Percentiles rank a stretch among this genome's conserved stretches.
Evolutionary conservation across 805 yeast genomes (phyloP).

Genomic region (Starmerella potacharoeniae): DNA sequence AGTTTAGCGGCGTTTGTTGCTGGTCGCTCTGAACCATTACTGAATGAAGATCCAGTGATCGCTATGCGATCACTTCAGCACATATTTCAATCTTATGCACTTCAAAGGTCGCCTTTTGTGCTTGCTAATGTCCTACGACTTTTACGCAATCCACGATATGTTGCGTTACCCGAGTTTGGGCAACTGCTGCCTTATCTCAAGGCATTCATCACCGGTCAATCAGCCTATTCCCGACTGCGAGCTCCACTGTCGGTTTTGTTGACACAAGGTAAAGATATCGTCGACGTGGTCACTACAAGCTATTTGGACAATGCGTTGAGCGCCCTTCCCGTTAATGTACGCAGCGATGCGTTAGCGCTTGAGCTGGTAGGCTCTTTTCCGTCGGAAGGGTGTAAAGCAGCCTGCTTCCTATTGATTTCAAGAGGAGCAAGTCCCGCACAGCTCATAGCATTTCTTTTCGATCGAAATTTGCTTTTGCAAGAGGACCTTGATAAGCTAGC

Average conservation of each 20-base stretch:
- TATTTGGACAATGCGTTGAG: not conserved
- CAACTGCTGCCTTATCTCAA: conserved; percentile 1
- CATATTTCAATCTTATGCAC: conserved; percentile 7
- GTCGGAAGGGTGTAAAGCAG: not conserved
- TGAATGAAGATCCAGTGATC: not conserved
- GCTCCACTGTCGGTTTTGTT: not conserved
- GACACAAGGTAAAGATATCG: not conserved
- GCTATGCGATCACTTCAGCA: conserved; percentile 8
- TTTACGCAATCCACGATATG: not conserved
- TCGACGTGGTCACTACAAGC: not conserved
- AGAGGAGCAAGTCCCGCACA: not conserved
- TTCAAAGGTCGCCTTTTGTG: conserved; percentile 7
- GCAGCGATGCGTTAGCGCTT: not conserved
- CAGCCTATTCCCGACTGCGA: conserved; percentile 5
- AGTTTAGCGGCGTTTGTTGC: not conserved
- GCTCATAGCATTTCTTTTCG: not conserved
- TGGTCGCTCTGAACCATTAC: not conserved
- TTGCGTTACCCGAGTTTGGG: not conserved
- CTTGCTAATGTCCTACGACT: not conserved
- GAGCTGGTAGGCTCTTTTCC: not conserved
- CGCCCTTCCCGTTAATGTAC: not conserved
- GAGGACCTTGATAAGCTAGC: not conserved
- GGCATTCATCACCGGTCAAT: not conserved
- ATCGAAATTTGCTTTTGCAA: not conserved
- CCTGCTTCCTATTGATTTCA: not conserved